Evolutionary conservation across 306 rosid species (phyloP), one percentile per base, ranked within the genome.

Genomic region (Inga oerstediana): DNA sequence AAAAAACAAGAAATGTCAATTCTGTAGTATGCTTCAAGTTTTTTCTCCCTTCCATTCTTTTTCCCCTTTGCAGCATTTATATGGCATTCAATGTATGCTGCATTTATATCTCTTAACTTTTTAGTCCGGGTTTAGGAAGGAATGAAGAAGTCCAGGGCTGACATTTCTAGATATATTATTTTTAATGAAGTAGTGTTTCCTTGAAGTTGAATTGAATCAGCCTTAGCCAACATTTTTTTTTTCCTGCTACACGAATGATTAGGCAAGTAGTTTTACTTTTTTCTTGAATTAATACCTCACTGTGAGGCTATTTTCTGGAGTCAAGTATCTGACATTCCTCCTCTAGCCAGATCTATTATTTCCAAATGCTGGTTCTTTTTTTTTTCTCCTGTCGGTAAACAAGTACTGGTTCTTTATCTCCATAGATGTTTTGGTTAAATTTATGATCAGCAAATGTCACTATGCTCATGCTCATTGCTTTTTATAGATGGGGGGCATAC

Each of bases 21-120:
- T 81, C 72, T 72, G 72, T 72, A 65, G 77, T n/a, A 41, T 7
- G 77, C 72, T 54, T 82, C 51, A 64, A 27, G 24, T 75, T 82
- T 56, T 20, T 35, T 9, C 51, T 17, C 11, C 79, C 19, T 56
- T 56, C 2, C 16, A 34, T 37, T 7, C 43, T 78, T 74, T 72
- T 52, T 61, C 69, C 15, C 10, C 17, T n/a, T 20, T 27, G 68
- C 79, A 39, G 35, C 34, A 19, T 66, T 37, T n/a, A 22, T 58
- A 13, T 45, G 74, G 41, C 43, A 48, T 7, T 68, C 51, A 45
- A 83, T 30, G 65, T 44, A 52, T 64, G 48, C 58, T 78, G 48
- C 56, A 10, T 76, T 20, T 49, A 39, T 70, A 27, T 70, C 32
- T 27, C 27, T 17, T 41, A 64, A 35, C 56, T 77, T 48, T 37